Evolutionary conservation across 768 basidiomycete species (phyloP), one percentile per base, ranked within the genome.

Genomic region (Amanita jacksonii): DNA sequence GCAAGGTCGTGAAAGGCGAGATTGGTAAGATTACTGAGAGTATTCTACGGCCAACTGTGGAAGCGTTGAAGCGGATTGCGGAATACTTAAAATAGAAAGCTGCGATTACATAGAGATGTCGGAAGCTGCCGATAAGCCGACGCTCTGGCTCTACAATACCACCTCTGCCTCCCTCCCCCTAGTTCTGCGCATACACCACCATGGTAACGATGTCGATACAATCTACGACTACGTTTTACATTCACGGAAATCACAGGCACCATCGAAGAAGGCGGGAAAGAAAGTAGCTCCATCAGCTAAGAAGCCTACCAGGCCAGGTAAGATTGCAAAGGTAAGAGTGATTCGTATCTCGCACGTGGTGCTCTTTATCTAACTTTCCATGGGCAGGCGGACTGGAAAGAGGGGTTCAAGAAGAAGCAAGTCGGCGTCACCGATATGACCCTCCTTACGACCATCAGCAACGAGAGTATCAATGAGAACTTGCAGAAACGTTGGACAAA

Each of bases 371-470:
- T 30, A 28, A 28, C 48, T 47, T 36, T 41, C 45, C 12, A n/a
- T 43, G 31, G 18, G 43, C 51, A 98, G 93, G 94, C 94, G 38
- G 94, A 98, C 61, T 99, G 94, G 94, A 94, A 94, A 65, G 94
- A 98, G 58, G 92, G 93, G 4, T 99, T 99, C 75, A 96, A 96
- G 82, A 99, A 97, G 81, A 97, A 97, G 68, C 85, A 89, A 64
- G 84, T 93, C 49, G 96, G 96, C 44, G 94, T 99, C 46, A 81
- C 89, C 33, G 96, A 99, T 72, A 99, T 99, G 96, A 99, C 96
- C 7, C 69, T 99, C 49, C 69, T 99, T 46, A 86, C 88, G 18
- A 94, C 89, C 39, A 97, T 98, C 71, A 91, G 87, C 62, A 96
- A 99, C 62, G 94, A 98, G 56, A 83, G 81, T 52, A 81, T 99